Evolutionary conservation across 805 yeast genomes (phyloP).

Genomic region (Saccharomycopsis microspora): DNA sequence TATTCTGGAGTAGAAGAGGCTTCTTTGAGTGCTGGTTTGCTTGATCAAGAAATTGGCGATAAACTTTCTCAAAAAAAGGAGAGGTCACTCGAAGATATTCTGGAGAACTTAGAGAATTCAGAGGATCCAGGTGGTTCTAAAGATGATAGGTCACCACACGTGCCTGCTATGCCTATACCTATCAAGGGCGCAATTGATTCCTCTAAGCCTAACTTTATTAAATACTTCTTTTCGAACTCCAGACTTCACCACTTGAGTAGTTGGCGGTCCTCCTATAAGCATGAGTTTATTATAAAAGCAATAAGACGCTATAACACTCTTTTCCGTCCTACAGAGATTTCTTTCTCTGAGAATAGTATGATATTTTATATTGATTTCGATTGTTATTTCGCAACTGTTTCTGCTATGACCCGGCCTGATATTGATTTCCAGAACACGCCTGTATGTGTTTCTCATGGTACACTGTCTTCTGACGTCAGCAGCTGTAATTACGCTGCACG

Average conservation of each 20-base stretch:
- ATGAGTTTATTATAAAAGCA: slow-evolving; percentile 43
- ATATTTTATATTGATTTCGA: slow-evolving; percentile 87
- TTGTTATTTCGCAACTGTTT: slow-evolving; percentile 85
- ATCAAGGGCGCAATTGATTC: slow-evolving; percentile 36
- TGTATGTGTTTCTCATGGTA: slow-evolving; percentile 49
- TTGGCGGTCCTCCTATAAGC: slow-evolving; percentile 70
- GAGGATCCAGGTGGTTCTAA: slow-evolving; percentile 3
- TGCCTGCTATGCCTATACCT: neutral
- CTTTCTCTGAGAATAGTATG: slow-evolving; percentile 16
- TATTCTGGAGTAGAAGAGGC: neutral
- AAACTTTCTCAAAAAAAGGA: neutral
- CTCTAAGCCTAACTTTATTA: slow-evolving; percentile 64
- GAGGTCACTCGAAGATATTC: neutral
- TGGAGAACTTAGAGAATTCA: neutral
- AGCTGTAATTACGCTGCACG: slow-evolving; percentile 89
- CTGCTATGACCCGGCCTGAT: slow-evolving; percentile 46
- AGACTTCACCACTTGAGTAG: slow-evolving; percentile 80
- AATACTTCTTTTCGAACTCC: slow-evolving; percentile 66
- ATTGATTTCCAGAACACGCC: slow-evolving; percentile 38
- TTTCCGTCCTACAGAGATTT: neutral
- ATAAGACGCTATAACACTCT: slow-evolving; percentile 18
- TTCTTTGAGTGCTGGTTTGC: neutral
- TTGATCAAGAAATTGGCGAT: neutral
- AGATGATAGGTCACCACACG: neutral
- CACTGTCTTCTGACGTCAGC: slow-evolving; percentile 64